Conservation (phyloP, 179 eudicot species). For the Beta lomatogona region DNA sequence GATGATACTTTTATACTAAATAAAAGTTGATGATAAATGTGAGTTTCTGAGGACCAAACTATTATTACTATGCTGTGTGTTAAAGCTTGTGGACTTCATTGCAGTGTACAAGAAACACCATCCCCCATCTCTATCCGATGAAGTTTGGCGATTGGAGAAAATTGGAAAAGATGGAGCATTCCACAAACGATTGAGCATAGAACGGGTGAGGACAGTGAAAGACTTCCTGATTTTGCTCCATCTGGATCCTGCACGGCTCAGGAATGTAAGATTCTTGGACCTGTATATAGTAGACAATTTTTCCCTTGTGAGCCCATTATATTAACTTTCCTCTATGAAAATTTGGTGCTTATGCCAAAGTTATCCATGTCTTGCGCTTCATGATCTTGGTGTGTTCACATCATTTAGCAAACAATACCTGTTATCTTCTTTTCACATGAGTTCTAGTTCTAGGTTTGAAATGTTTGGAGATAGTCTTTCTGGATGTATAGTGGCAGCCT, state of each 20-base stretch:
- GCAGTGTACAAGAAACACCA: conserved; percentile 93
- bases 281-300: too few species aligned
- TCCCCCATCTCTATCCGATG: conserved; percentile 78
- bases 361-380: not conserved
- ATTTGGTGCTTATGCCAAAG: not conserved
- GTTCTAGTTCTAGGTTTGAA: not conserved
- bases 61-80: not conserved
- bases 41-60: not conserved
- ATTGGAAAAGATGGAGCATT: conserved; percentile 93
- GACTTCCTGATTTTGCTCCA: conserved; percentile 66
- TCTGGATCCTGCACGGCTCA: conserved; percentile 66
- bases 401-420: not conserved
- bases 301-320: not conserved
- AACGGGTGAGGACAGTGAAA: conserved; percentile 65
- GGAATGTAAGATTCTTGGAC: conserved; percentile 50
- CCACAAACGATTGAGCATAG: conserved; percentile 73
- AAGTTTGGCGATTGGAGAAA: conserved; percentile 86
- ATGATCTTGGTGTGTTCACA: not conserved
- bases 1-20: not conserved
- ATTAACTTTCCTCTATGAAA: not conserved
- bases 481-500: too few species aligned
- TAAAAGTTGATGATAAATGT: not conserved
- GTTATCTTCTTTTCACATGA: not conserved
- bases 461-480: not conserved
- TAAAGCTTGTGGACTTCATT: conserved; percentile 21